Conservation (phyloP, 805 yeast species). For the Wickerhamiella australiensis region DNA sequence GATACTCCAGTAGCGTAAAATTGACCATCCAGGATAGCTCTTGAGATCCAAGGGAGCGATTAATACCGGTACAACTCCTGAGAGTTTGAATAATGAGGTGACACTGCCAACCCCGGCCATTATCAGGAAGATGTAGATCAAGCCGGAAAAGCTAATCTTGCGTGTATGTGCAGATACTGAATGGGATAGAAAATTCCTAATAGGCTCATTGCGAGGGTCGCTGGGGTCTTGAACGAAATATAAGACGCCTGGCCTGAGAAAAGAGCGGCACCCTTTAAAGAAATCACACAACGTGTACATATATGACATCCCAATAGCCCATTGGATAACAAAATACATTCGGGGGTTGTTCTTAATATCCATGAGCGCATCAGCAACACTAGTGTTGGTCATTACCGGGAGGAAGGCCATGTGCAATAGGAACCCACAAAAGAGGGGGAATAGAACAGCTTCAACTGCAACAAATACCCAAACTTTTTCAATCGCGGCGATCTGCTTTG, state of each 20-base stretch:
- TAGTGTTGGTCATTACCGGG: slow-evolving; percentile 36
- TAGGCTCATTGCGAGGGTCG: slow-evolving; percentile 75
- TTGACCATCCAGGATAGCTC: slow-evolving; percentile 16
- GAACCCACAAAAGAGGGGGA: slow-evolving; percentile 79
- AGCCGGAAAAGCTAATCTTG: slow-evolving; percentile 53
- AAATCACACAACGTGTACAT: slow-evolving; percentile 80
- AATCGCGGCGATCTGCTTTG: slow-evolving; percentile 32
- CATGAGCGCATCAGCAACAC: slow-evolving; percentile 10
- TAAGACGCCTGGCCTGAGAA: slow-evolving; percentile 77
- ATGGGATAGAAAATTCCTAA: slow-evolving; percentile 75
- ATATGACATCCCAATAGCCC: slow-evolving; percentile 70
- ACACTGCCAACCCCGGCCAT: slow-evolving; percentile 61
- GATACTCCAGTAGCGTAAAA: slow-evolving; percentile 6
- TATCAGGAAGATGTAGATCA: slow-evolving; percentile 40
- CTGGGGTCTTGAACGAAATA: slow-evolving; percentile 90
- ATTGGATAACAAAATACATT: slow-evolving; percentile 30
- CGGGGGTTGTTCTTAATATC: slow-evolving; percentile 10
- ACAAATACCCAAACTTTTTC: slow-evolving; percentile 65
- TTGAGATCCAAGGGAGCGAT: slow-evolving; percentile 15
- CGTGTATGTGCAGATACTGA: slow-evolving; percentile 62
- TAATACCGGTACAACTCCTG: slow-evolving; percentile 8
- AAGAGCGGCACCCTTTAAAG: slow-evolving; percentile 70
- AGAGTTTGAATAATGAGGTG: slow-evolving; percentile 37
- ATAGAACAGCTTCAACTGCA: slow-evolving; percentile 65
- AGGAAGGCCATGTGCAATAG: slow-evolving; percentile 56